These are phyloP conservation scores for Cicer cuneatum DNA, from an alignment of 306 rosid species.

Conservation along the genomic window DNA sequence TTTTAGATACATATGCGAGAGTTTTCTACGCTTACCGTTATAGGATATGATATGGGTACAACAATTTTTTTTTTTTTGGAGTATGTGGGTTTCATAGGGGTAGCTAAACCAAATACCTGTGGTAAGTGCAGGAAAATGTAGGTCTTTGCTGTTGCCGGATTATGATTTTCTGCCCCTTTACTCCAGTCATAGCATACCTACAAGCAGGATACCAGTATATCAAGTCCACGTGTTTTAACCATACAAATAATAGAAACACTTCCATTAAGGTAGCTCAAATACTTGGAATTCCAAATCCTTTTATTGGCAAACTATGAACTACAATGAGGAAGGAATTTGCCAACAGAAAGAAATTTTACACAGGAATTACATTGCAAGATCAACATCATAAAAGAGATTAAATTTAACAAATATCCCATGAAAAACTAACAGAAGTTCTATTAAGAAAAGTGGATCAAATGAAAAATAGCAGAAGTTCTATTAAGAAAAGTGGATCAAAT, in stretches of 20 bases:
- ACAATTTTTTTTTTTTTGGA: background rate
- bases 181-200: constrained; percentile 98
- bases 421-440: background rate
- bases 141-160: constrained; percentile 84
- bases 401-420: background rate
- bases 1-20: background rate
- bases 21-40: background rate
- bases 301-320: constrained; percentile 32
- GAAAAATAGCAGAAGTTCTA: background rate
- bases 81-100: background rate
- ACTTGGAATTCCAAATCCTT: constrained; percentile 26
- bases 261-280: background rate
- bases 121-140: constrained; percentile 77
- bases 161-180: constrained; percentile 97
- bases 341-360: background rate
- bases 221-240: constrained; percentile 6
- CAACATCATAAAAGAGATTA: background rate
- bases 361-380: constrained; percentile 18
- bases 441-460: constrained; percentile 16
- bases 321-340: constrained; percentile 4
- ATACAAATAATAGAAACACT: constrained; percentile 10
- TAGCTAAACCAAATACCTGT: constrained; percentile 63
- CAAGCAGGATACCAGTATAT: constrained; percentile 35
- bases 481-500: background rate
- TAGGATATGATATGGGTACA: background rate